phyloP scores from a whole-genome alignment of 768 basidiomycete species.

The Zangia roseola region DNA sequence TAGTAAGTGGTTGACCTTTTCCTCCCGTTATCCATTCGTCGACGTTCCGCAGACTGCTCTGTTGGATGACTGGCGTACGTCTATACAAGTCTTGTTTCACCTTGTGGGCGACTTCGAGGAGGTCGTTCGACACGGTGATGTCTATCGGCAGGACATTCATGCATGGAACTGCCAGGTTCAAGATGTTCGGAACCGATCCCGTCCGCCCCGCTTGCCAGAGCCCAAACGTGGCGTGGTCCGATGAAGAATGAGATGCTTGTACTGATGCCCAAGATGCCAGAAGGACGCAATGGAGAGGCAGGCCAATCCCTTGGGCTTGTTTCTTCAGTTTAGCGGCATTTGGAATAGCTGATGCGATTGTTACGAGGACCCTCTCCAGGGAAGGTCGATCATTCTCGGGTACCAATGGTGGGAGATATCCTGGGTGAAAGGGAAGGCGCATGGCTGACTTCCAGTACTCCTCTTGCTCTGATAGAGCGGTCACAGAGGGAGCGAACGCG shows the following conservation, averaged over 20 bases:
- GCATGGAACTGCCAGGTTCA: slow-evolving; percentile 43
- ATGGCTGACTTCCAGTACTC: slow-evolving; percentile 40
- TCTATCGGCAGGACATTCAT: slow-evolving; percentile 44
- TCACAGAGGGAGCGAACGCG: slow-evolving; percentile 18
- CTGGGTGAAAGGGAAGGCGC: slow-evolving; percentile 25
- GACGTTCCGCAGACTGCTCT: slow-evolving; percentile 37
- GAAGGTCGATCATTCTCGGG: neutral
- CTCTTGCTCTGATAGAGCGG: slow-evolving; percentile 20
- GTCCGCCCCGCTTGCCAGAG: slow-evolving; percentile 49
- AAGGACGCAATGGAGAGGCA: slow-evolving; percentile 42
- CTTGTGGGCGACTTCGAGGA: slow-evolving; percentile 28
- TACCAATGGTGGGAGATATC: slow-evolving; percentile 26
- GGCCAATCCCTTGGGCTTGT: slow-evolving; percentile 35
- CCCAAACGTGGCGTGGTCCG: slow-evolving; percentile 37
- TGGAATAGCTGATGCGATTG: slow-evolving; percentile 42
- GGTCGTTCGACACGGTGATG: slow-evolving; percentile 21
- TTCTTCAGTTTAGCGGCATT: slow-evolving; percentile 44
- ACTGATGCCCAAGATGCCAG: slow-evolving; percentile 44
- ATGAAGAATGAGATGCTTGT: slow-evolving; percentile 32
- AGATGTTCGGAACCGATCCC: slow-evolving; percentile 33
- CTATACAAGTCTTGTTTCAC: slow-evolving; percentile 37
- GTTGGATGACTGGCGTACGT: slow-evolving; percentile 41
- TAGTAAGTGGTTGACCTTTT: slow-evolving; percentile 34
- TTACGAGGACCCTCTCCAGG: slow-evolving; percentile 15
- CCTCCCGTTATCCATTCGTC: slow-evolving; percentile 36